These are phyloP conservation scores for Ceratobasidium sp. DNA, from an alignment of 1,284 basidiomycete genomes.

Conservation along the genomic window DNA sequence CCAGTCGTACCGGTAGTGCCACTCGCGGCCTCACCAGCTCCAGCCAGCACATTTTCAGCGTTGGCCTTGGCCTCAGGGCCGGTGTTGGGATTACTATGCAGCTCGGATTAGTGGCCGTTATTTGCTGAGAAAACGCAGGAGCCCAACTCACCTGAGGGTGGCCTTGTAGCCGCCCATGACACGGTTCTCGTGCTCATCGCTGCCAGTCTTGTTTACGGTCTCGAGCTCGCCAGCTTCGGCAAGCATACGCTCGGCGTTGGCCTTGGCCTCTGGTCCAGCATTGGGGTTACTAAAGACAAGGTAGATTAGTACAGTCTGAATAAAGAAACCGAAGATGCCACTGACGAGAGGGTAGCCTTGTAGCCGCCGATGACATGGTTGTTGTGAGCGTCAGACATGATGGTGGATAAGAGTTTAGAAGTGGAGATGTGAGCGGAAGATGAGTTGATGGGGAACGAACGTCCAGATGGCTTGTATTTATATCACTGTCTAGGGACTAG, in stretches of 20 bases:
- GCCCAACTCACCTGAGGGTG: slow-evolving; percentile 31
- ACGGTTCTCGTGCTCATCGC: slow-evolving; percentile 32
- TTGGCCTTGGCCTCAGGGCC: slow-evolving; percentile 43
- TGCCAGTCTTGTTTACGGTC: not conserved
- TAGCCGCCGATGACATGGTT: slow-evolving; percentile 33
- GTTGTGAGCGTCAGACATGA: slow-evolving; percentile 18
- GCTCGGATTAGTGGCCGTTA: not conserved
- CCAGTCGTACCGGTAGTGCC: not conserved
- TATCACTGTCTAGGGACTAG: not conserved
- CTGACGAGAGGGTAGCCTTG: slow-evolving; percentile 38
- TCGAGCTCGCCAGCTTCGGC: slow-evolving; percentile 31
- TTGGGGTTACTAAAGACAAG: too few species aligned
- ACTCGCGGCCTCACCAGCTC: slow-evolving; percentile 12
- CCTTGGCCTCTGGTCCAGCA: slow-evolving; percentile 42
- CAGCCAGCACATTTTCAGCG: slow-evolving; percentile 40
- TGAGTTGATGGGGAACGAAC: not conserved
- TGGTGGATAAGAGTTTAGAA: slow-evolving; percentile 5
- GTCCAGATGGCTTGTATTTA: not conserved
- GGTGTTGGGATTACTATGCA: slow-evolving; percentile 35
- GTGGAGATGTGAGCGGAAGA: not conserved
- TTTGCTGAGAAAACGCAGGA: too few species aligned
- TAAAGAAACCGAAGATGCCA: too few species aligned
- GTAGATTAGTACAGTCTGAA: too few species aligned
- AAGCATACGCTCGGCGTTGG: slow-evolving; percentile 41
- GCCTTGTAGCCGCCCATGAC: slow-evolving; percentile 41